Percentiles rank a stretch among this genome's conserved stretches.
phyloP scores from a whole-genome alignment of 1,284 basidiomycete genomes.

The Fomitopsis palustris region DNA sequence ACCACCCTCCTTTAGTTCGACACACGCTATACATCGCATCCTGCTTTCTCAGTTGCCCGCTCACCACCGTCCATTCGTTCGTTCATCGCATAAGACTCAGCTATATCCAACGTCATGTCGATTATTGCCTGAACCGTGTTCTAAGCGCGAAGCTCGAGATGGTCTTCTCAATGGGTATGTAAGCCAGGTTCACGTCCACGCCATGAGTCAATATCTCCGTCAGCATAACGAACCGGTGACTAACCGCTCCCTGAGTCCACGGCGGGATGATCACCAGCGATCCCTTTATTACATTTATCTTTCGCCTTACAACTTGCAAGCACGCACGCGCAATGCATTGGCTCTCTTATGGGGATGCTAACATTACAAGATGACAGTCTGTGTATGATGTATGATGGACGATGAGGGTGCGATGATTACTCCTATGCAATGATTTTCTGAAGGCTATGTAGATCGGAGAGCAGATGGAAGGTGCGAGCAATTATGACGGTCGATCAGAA shows the following conservation, averaged over 20 bases:
- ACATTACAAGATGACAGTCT: not conserved
- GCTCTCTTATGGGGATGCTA: not conserved
- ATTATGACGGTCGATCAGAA: not conserved
- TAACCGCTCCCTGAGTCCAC: too few relatives aligned
- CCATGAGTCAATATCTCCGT: not conserved
- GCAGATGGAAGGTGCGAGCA: not conserved
- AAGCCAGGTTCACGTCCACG: not conserved
- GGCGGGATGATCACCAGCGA: too few relatives aligned
- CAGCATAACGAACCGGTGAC: too few relatives aligned
- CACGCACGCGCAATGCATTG: not conserved
- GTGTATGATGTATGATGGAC: not conserved
- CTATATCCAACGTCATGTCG: not conserved
- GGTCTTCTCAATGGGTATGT: too few relatives aligned
- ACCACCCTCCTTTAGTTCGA: not conserved
- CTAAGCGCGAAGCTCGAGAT: too few relatives aligned
- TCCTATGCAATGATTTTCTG: conserved; percentile 4
- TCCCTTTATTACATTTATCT: too few relatives aligned
- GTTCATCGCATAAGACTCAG: not conserved
- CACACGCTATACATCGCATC: not conserved
- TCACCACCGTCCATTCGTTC: not conserved
- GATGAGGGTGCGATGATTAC: not conserved
- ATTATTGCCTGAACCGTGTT: not conserved
- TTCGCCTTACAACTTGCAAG: too few relatives aligned
- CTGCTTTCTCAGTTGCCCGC: not conserved
- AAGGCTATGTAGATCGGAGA: not conserved